phyloP scores from a whole-genome alignment of 2,329 filamentous ascomycete species.

The Talaromyces sp. region DNA sequence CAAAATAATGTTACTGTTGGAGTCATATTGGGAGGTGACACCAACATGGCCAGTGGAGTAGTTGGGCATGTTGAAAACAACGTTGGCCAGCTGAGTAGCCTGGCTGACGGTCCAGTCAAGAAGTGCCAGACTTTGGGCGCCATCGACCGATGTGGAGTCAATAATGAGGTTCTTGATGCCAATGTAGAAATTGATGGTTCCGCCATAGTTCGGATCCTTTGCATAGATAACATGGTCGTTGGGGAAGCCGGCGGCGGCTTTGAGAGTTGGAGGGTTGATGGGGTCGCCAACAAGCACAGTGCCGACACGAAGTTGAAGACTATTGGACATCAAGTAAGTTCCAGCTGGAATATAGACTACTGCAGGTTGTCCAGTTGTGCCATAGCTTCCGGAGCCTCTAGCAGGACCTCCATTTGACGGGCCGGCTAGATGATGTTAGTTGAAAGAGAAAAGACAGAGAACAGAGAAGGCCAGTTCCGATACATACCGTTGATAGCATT shows the following conservation, averaged over 20 bases:
- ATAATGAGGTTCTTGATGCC: slow-evolving; percentile 30
- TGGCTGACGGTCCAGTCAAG: slow-evolving; percentile 35
- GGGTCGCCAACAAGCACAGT: slow-evolving; percentile 32
- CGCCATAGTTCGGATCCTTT: slow-evolving; percentile 18
- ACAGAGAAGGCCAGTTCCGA: neutral
- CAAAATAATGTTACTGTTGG: slow-evolving; percentile 16
- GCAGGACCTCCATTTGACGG: slow-evolving; percentile 21
- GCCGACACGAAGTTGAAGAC: slow-evolving; percentile 25
- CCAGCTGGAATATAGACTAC: slow-evolving; percentile 28
- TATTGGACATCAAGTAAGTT: slow-evolving; percentile 22
- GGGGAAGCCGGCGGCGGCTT: slow-evolving; percentile 22
- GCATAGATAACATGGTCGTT: slow-evolving; percentile 28
- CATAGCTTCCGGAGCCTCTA: slow-evolving; percentile 23
- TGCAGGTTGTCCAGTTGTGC: slow-evolving; percentile 27
- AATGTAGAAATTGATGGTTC: slow-evolving; percentile 29
- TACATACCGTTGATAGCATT: slow-evolving; percentile 26
- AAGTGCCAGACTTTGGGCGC: slow-evolving; percentile 20
- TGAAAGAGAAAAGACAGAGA: neutral
- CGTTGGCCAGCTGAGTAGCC: slow-evolving; percentile 29
- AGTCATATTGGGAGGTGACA: slow-evolving; percentile 15
- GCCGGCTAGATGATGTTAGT: slow-evolving; percentile 18
- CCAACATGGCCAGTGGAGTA: slow-evolving; percentile 26
- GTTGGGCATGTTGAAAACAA: slow-evolving; percentile 30
- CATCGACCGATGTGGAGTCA: slow-evolving; percentile 24
- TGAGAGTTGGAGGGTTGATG: slow-evolving; percentile 26